phyloP scores from a whole-genome alignment of 768 basidiomycete genomes.

The Tricholoma sp. region DNA sequence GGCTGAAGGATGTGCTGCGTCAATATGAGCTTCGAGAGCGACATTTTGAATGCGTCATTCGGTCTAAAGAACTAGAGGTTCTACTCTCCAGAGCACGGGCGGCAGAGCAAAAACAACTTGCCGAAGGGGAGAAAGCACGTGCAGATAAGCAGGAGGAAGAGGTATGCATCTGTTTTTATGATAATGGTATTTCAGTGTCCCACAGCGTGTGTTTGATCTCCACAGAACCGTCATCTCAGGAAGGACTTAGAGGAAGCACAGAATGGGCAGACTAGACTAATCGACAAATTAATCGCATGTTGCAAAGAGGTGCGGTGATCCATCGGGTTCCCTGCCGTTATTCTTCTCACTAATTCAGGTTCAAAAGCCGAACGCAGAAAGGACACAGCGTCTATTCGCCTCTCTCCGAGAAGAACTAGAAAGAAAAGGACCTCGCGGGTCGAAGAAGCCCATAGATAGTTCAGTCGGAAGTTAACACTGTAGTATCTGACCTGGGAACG shows the following conservation, averaged over 20 bases:
- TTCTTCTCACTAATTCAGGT: conserved; percentile 23
- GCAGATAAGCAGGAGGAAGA: conserved; percentile 71
- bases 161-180: conserved; percentile 38
- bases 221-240: conserved; percentile 60
- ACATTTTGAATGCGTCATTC: conserved; percentile 89
- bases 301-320: conserved; percentile 72
- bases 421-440: conserved; percentile 50
- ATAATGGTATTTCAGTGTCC: conserved; percentile 5
- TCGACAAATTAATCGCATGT: conserved; percentile 79
- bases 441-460: conserved; percentile 40
- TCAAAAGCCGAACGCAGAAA: conserved; percentile 74
- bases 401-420: conserved; percentile 82
- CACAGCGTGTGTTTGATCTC: conserved; percentile 7
- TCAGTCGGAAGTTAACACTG: conserved; percentile 37
- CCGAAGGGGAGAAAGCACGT: conserved; percentile 66
- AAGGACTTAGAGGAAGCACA: conserved; percentile 80
- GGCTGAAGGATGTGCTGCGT: conserved; percentile 79
- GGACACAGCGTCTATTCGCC: conserved; percentile 74
- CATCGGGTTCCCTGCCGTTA: background rate
- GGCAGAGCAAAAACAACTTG: conserved; percentile 81
- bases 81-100: conserved; percentile 81
- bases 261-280: conserved; percentile 70
- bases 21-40: conserved; percentile 89
- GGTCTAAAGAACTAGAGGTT: conserved; percentile 89
- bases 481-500: conserved; percentile 4